Evolutionary conservation across 495 filamentous ascomycete genomes (phyloP).

Genomic region (Xylaria venustula): DNA sequence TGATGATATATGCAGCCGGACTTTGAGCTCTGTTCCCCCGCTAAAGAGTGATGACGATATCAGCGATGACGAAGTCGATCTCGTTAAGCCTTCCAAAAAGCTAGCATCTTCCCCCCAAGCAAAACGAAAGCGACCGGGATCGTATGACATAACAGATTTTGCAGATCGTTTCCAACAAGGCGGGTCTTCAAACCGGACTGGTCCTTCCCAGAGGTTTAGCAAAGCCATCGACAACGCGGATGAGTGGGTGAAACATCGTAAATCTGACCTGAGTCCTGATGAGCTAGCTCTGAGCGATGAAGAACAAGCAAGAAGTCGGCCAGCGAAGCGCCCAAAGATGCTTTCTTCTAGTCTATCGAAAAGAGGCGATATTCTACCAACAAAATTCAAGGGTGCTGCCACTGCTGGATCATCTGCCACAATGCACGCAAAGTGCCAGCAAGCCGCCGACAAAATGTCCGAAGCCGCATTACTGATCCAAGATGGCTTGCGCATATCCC

Average conservation of each 20-base stretch:
- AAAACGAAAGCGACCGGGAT: background rate
- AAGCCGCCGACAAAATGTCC: background rate
- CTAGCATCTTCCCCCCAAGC: background rate
- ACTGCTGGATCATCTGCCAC: background rate
- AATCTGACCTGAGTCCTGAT: background rate
- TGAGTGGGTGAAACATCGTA: background rate
- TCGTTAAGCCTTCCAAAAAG: background rate
- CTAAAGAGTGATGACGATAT: background rate
- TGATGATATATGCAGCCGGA: background rate
- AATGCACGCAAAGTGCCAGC: background rate
- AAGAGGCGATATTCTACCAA: conserved; percentile 20
- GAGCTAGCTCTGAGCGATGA: conserved; percentile 11
- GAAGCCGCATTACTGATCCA: conserved; percentile 6
- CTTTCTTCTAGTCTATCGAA: conserved; percentile 23
- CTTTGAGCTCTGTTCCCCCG: background rate
- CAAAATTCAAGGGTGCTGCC: conserved; percentile 13
- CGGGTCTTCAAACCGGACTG: background rate
- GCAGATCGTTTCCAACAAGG: conserved; percentile 8
- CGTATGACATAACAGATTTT: background rate
- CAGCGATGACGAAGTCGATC: conserved; percentile 7
- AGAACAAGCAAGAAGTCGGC: conserved; percentile 2
- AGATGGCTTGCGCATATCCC: conserved; percentile 15
- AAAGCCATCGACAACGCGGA: conserved; percentile 13
- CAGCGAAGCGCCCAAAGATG: conserved; percentile 9
- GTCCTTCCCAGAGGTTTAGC: background rate